phyloP scores from a whole-genome alignment of 768 basidiomycete species.

The Aureoboletus auriporus region DNA sequence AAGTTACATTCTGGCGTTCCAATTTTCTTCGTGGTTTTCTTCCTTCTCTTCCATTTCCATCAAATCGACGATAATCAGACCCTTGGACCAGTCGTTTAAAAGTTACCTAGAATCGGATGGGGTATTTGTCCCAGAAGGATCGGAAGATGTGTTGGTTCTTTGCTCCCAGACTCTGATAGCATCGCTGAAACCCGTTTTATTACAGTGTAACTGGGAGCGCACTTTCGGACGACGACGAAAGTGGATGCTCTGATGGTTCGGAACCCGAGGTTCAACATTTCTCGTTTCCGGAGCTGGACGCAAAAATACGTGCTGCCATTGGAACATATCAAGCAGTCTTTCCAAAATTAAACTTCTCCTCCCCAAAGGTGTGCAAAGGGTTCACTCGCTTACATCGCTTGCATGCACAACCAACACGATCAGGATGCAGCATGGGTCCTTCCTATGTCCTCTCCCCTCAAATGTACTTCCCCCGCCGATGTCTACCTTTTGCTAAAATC shows the following conservation, averaged over 20 bases:
- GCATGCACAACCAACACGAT: background rate
- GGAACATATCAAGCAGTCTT: slow-evolving; percentile 77
- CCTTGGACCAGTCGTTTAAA: slow-evolving; percentile 58
- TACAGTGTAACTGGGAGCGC: slow-evolving; percentile 50
- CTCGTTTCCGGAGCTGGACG: slow-evolving; percentile 81
- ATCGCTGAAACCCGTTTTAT: background rate
- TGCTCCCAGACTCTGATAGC: background rate
- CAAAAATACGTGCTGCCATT: slow-evolving; percentile 62
- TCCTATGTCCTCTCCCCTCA: slow-evolving; percentile 76
- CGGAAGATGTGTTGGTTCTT: slow-evolving; percentile 65
- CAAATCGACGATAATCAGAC: slow-evolving; percentile 71
- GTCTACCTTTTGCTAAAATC: slow-evolving; percentile 92
- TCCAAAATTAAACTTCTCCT: slow-evolving; percentile 94
- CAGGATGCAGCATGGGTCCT: slow-evolving; percentile 93
- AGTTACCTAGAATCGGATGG: slow-evolving; percentile 80
- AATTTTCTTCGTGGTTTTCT: slow-evolving; percentile 86
- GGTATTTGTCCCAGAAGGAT: slow-evolving; percentile 78
- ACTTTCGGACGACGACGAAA: slow-evolving; percentile 56
- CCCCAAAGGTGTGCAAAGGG: slow-evolving; percentile 65
- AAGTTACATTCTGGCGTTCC: slow-evolving; percentile 62
- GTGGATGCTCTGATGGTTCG: slow-evolving; percentile 33
- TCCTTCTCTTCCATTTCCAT: slow-evolving; percentile 58
- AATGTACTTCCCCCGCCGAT: slow-evolving; percentile 84
- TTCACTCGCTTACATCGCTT: background rate
- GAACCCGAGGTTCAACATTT: slow-evolving; percentile 38